Percentiles rank a stretch among this genome's conserved stretches.
phyloP scores from a whole-genome alignment of 257 asterid species.

The Primulina huaijiensis region DNA sequence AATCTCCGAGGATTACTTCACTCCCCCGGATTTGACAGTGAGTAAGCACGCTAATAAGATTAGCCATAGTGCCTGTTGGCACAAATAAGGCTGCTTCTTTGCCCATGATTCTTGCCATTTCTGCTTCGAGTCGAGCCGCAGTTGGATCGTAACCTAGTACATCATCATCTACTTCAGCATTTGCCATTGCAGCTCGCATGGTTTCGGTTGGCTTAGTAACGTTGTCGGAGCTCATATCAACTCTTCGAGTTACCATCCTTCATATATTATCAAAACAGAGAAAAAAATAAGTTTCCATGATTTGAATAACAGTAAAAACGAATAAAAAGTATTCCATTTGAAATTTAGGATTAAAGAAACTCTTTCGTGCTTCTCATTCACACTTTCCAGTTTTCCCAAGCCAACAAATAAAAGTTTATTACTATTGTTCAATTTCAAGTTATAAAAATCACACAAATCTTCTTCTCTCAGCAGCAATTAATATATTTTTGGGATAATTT shows the following conservation, averaged over 20 bases:
- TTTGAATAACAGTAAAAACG: constrained; percentile 4
- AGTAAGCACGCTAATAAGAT: constrained; percentile 79
- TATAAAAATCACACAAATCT: not conserved
- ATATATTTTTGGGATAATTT: not conserved
- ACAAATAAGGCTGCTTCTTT: constrained; percentile 87
- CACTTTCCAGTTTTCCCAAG: not conserved
- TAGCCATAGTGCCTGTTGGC: constrained; percentile 99
- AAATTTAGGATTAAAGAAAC: not conserved
- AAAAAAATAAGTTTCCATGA: constrained; percentile 12
- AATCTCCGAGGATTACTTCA: constrained; percentile 89
- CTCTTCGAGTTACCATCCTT: constrained; percentile 74
- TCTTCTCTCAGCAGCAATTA: not conserved
- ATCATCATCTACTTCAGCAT: constrained; percentile 96
- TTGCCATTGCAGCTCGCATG: constrained; percentile 91
- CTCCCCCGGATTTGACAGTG: constrained; percentile 95
- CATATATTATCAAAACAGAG: constrained; percentile 22
- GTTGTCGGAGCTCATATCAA: constrained; percentile 94
- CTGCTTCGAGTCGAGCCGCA: constrained; percentile 69
- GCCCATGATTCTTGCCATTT: constrained; percentile 77
- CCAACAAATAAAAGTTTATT: not conserved
- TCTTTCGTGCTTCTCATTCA: not conserved
- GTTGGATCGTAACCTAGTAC: constrained; percentile 91
- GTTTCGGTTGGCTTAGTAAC: constrained; percentile 91
- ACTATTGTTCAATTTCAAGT: not conserved
- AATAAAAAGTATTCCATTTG: not conserved